Percentiles rank a stretch among this genome's conserved stretches.
Evolutionary conservation across 2,329 filamentous ascomycete genomes (phyloP).

Genomic region (Ophiostoma ips): DNA sequence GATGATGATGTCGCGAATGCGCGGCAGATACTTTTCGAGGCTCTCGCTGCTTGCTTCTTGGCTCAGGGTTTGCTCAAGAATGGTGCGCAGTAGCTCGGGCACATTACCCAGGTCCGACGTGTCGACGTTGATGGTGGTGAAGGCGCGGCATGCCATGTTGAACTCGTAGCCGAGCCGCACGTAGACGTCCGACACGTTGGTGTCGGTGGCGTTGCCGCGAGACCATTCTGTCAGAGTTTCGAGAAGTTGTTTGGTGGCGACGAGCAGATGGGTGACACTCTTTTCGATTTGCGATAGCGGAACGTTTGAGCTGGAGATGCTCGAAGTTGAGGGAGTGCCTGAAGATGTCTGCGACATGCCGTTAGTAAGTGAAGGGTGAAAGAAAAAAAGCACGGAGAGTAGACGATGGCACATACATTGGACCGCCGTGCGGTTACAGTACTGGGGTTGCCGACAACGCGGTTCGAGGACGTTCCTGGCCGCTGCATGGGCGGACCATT

Average conservation of each 20-base stretch:
- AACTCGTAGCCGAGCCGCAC: constrained; percentile 96
- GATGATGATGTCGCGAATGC: constrained; percentile 97
- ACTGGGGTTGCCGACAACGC: constrained; percentile 28
- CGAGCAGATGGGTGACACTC: constrained; percentile 92
- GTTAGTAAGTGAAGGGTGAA: constrained; percentile 6
- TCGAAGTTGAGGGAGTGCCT: constrained; percentile 25
- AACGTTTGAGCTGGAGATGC: constrained; percentile 28
- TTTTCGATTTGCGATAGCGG: constrained; percentile 94
- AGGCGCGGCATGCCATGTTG: constrained; percentile 95
- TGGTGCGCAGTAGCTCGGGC: constrained; percentile 75
- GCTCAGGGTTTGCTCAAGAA: constrained; percentile 89
- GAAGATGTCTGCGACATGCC: constrained; percentile 1
- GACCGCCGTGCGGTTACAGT: constrained; percentile 31
- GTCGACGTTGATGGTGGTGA: constrained; percentile 93
- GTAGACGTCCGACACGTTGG: constrained; percentile 95
- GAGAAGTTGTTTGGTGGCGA: constrained; percentile 93
- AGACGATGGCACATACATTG: constrained; percentile 37
- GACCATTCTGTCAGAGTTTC: constrained; percentile 98
- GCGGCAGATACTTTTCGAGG: constrained; percentile 82
- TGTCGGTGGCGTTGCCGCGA: constrained; percentile 77
- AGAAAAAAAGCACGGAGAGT: background rate
- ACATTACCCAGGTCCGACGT: constrained; percentile 90
- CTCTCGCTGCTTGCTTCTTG: constrained; percentile 92
- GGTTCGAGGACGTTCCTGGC: constrained; percentile 49
- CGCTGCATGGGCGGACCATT: constrained; percentile 28